phyloP scores from a whole-genome alignment of 495 filamentous ascomycete species.

The Aspergillus wentii region DNA sequence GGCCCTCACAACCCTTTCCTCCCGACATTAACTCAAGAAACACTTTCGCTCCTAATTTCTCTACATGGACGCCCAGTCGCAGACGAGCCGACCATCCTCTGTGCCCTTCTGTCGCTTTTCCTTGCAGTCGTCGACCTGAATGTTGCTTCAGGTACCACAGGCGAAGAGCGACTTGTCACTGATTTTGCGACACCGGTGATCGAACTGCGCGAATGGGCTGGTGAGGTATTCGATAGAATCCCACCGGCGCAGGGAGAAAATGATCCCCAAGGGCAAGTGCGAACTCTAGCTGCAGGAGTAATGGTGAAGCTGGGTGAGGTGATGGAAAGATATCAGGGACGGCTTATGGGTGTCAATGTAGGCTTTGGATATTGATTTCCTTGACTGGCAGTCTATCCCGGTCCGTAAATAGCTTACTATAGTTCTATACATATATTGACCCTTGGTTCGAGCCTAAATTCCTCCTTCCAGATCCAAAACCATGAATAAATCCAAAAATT shows the following conservation, averaged over 20 bases:
- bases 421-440: too few species aligned
- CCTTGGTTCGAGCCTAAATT: too few species aligned
- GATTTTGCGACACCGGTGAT: conserved; percentile 36
- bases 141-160: conserved; percentile 46
- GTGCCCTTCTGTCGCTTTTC: conserved; percentile 72
- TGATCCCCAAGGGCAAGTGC: conserved; percentile 33
- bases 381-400: too few species aligned
- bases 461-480: too few species aligned
- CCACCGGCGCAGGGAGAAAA: conserved; percentile 49
- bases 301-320: conserved; percentile 73
- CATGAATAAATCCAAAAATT: too few species aligned
- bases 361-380: conserved; percentile 39
- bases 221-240: conserved; percentile 59
- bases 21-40: conserved; percentile 39
- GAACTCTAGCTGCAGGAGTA: conserved; percentile 71
- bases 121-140: conserved; percentile 85
- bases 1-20: conserved; percentile 43
- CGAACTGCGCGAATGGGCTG: conserved; percentile 40
- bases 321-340: conserved; percentile 72
- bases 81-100: conserved; percentile 58
- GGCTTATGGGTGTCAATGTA: conserved; percentile 46
- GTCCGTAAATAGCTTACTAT: too few species aligned
- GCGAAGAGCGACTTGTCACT: conserved; percentile 62
- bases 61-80: conserved; percentile 38
- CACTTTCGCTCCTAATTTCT: conserved; percentile 39